Percentiles rank a stretch among this genome's conserved stretches.
Evolutionary conservation across 176 grass and related monocot species (phyloP).

Genomic region (Lolium perenne): DNA sequence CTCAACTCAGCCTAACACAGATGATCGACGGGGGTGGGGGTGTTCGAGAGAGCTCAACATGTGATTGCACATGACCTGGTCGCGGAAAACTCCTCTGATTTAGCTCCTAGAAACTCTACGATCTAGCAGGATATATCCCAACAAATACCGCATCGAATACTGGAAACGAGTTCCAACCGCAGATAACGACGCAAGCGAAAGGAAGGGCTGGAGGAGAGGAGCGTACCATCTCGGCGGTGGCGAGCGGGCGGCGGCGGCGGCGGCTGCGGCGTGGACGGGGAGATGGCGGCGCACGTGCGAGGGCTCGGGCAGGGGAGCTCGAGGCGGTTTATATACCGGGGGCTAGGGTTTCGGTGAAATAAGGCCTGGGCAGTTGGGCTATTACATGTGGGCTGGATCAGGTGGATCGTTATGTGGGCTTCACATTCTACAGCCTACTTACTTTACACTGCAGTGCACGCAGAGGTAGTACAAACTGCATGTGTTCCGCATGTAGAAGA

Average conservation of each 20-base stretch:
- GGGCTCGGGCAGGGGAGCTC: not conserved
- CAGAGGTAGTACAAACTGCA: slow-evolving; percentile 38
- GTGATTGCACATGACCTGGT: not conserved
- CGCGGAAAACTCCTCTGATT: not conserved
- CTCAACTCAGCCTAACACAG: not conserved
- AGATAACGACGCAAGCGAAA: not conserved
- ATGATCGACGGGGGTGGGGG: not conserved
- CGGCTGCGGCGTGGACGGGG: not conserved
- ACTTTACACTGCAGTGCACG: not conserved
- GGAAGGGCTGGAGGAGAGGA: not conserved
- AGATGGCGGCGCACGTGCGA: slow-evolving; percentile 34
- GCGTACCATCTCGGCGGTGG: slow-evolving; percentile 55
- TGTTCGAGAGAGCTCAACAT: not conserved
- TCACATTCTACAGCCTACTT: not conserved
- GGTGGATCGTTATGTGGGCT: not conserved
- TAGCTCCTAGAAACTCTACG: not conserved
- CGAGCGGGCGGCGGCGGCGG: not conserved
- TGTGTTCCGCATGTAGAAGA: slow-evolving; percentile 32
- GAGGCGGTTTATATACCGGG: slow-evolving; percentile 22
- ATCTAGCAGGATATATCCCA: not conserved
- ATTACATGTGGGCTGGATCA: not conserved
- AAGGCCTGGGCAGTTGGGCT: not conserved
- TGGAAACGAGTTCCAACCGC: not conserved
- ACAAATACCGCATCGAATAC: not conserved
- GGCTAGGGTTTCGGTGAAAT: slow-evolving; percentile 44